Percentiles rank a stretch among this genome's conserved stretches.
These are phyloP conservation scores for Tylopilus intermedius DNA, from an alignment of 768 basidiomycete species.

Conservation along the genomic window DNA sequence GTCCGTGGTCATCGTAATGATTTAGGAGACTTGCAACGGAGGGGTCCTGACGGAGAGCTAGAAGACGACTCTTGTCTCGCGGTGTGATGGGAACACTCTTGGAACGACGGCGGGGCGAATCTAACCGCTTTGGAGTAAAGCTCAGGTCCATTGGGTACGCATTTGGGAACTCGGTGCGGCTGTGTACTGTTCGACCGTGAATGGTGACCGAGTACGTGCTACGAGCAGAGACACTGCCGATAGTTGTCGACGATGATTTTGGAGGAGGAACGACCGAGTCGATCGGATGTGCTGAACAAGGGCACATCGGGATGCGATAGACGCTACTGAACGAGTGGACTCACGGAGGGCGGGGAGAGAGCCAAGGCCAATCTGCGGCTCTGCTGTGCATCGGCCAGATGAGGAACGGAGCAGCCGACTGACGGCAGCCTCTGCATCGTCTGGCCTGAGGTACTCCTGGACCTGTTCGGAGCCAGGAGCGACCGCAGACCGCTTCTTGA, in stretches of 20 bases:
- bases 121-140: conserved; percentile 25
- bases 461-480: conserved; percentile 23
- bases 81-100: conserved; percentile 37
- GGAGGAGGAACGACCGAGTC: conserved; percentile 50
- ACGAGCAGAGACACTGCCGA: conserved; percentile 46
- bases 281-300: conserved; percentile 56
- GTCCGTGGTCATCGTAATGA: conserved; percentile 70
- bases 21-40: conserved; percentile 72
- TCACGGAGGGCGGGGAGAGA: conserved; percentile 67
- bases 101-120: conserved; percentile 26
- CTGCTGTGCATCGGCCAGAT: conserved; percentile 59
- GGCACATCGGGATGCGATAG: neutral
- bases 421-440: conserved; percentile 43
- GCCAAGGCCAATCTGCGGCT: conserved; percentile 50
- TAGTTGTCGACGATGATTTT: conserved; percentile 46
- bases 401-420: conserved; percentile 63
- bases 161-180: conserved; percentile 61
- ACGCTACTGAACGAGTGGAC: conserved; percentile 23
- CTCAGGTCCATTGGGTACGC: conserved; percentile 42
- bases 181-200: conserved; percentile 54
- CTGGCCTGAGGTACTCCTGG: conserved; percentile 19
- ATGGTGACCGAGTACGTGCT: conserved; percentile 74
- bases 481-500: conserved; percentile 38
- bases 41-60: conserved; percentile 65
- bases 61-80: conserved; percentile 48